phyloP scores from a whole-genome alignment of 2,329 filamentous ascomycete species.

The Tolypocladium sp. region DNA sequence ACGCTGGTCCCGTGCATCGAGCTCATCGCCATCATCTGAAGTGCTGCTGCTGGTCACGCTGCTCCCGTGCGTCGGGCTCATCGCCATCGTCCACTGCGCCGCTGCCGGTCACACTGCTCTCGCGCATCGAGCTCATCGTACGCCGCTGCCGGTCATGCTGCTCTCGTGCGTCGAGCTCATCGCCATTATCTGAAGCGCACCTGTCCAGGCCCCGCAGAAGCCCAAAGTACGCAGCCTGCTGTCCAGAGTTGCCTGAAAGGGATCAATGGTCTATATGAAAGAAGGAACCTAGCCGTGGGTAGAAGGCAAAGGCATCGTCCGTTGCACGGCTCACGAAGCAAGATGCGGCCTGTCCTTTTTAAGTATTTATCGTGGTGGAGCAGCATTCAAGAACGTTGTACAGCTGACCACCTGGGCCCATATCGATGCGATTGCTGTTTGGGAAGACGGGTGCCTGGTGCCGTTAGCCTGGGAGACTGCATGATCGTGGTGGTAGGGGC shows the following conservation, averaged over 20 bases:
- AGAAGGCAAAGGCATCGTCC: not conserved
- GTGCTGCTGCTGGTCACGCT: no score
- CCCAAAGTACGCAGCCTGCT: conserved; percentile 37
- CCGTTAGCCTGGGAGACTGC: not conserved
- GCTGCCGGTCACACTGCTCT: no score
- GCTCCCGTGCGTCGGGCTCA: no score
- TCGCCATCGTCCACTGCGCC: no score
- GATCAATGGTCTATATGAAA: not conserved
- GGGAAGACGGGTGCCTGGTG: not conserved
- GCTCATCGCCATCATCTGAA: no score
- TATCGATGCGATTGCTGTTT: not conserved
- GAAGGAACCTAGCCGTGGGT: not conserved
- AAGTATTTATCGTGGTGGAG: not conserved
- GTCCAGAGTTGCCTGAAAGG: conserved; percentile 12
- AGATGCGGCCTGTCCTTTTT: not conserved
- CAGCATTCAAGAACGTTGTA: no score
- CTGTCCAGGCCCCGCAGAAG: conserved; percentile 20
- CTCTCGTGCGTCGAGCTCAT: conserved; percentile 19
- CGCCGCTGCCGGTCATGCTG: conserved; percentile 22
- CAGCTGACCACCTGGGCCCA: not conserved
- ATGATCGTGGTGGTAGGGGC: no score
- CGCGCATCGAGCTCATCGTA: no score
- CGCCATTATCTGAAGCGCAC: conserved; percentile 15
- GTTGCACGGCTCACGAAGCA: not conserved
- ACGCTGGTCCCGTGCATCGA: no score